Conservation (phyloP, 2,329 filamentous ascomycete species). For the Cladosporium sp. region DNA sequence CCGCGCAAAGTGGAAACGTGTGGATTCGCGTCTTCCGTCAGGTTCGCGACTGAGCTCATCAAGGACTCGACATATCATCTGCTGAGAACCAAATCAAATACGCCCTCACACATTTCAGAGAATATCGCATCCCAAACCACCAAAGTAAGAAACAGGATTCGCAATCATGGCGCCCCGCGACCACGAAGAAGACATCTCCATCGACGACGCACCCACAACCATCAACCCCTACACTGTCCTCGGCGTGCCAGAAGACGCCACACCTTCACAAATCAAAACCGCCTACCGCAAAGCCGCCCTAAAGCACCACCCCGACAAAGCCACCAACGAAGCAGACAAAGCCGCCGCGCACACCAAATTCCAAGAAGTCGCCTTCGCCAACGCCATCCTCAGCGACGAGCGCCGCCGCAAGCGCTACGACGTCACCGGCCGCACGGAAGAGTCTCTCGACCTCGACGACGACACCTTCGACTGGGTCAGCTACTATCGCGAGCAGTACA, state of each 20-base stretch:
- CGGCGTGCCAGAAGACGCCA: conserved; percentile 67
- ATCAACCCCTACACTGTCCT: conserved; percentile 79
- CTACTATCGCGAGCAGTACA: conserved; percentile 84
- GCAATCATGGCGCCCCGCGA: conserved; percentile 22
- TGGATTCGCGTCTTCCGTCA: conserved; percentile 16
- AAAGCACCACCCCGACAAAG: conserved; percentile 70
- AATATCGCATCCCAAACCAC: neutral
- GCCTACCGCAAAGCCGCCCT: conserved; percentile 91
- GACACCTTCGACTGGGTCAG: conserved; percentile 78
- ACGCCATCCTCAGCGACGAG: conserved; percentile 85
- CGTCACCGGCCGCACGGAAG: conserved; percentile 81
- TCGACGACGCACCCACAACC: conserved; percentile 65
- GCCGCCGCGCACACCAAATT: conserved; percentile 76
- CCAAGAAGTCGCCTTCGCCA: conserved; percentile 89
- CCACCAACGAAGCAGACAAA: conserved; percentile 57
- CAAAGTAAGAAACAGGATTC: conserved; percentile 11
- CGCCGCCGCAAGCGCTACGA: conserved; percentile 83
- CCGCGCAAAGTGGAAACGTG: conserved; percentile 8
- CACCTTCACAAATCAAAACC: conserved; percentile 76
- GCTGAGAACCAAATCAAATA: neutral
- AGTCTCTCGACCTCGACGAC: conserved; percentile 67
- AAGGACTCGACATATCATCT: neutral
- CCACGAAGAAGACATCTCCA: conserved; percentile 50
- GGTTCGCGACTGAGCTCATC: neutral
- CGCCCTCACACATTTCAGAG: neutral